Conservation (phyloP, 169 alveolate species). For the Plasmodium malariae region DNA sequence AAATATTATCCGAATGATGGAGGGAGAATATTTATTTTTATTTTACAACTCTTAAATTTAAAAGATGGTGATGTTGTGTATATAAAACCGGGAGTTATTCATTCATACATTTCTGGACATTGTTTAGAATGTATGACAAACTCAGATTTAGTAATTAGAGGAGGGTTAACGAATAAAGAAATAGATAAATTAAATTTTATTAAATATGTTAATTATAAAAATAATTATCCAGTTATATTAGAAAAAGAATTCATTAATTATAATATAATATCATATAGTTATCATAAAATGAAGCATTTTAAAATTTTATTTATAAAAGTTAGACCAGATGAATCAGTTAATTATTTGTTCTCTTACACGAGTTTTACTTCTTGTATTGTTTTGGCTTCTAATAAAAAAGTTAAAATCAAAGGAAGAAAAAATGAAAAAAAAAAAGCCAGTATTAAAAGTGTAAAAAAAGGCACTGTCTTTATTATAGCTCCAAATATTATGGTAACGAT, state of each 20-base stretch:
- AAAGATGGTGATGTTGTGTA: constrained; percentile 93
- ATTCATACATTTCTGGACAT: constrained; percentile 94
- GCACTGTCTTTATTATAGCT: constrained; percentile 43
- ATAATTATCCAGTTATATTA: constrained; percentile 33
- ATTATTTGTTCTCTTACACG: constrained; percentile 28
- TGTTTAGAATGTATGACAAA: constrained; percentile 96
- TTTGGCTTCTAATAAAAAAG: constrained; percentile 38
- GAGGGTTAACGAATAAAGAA: constrained; percentile 96
- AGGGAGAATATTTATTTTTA: constrained; percentile 90
- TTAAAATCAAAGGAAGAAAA: constrained; percentile 42
- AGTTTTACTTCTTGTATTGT: constrained; percentile 58
- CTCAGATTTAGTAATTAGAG: constrained; percentile 96
- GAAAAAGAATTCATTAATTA: constrained; percentile 67
- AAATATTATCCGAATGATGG: constrained; percentile 89
- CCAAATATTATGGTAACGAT: constrained; percentile 40
- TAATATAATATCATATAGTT: constrained; percentile 53
- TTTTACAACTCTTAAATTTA: constrained; percentile 90
- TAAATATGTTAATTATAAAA: constrained; percentile 61
- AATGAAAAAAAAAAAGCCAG: constrained; percentile 61
- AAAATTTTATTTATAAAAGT: constrained; percentile 36
- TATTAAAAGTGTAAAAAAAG: constrained; percentile 38
- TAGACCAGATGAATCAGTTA: constrained; percentile 53
- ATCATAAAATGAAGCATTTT: constrained; percentile 52
- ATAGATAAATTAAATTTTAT: constrained; percentile 85
- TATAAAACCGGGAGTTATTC: constrained; percentile 94